Base-by-base conservation (phyloP, 441 rosid species). In the Populus trichocarpa region DNA sequence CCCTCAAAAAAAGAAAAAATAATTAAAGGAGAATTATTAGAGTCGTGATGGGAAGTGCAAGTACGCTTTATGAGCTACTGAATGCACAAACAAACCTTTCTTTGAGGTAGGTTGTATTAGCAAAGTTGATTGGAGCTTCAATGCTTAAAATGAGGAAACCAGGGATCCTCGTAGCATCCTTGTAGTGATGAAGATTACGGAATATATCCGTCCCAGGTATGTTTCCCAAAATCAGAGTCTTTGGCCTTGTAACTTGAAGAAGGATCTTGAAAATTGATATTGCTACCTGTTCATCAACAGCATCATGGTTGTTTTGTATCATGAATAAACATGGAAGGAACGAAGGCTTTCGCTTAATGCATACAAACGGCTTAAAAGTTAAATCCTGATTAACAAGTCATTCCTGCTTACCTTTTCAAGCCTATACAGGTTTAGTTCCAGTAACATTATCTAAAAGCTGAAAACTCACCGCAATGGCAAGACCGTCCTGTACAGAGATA, bases 121-220 rank as follows among this genome's bases (percentile, higher is more conserved):
- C 94, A 79, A 95, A 95, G 81, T 93, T 95, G 82, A 95, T 87
- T 0, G 97, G 89, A 67, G 99, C 85, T 84, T 93, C 96, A 23
- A 93, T 84, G 88, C 97, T 87, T 71, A 95, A 82, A 68, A 93
- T 85, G 68, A 95, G 95, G 76, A 93, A 86, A 26, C 94, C 99
- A 0, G 96, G 94, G 66, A 91, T 83, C 84, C 81, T 89, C 7
- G 82, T 61, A 20, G 98, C 92, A 25, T 93, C 98, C 79, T 86
- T 85, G 87, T 95, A 95, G 75, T 93, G 99, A 67, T 88, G 84
- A 76, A 91, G 86, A 77, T 89, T 72, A 22, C 97, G 86, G 69
- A 87, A 95, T 42, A 93, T 84, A 71, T 90, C 85, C 0, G 98
- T 88, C 78, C 96, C 96, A 0, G 92, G 92, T 46, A 95, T 86